A percentile compares a stretch with the other conserved stretches of the same genome.
Conservation (phyloP, 768 basidiomycete genomes). For the Russula emetica region DNA sequence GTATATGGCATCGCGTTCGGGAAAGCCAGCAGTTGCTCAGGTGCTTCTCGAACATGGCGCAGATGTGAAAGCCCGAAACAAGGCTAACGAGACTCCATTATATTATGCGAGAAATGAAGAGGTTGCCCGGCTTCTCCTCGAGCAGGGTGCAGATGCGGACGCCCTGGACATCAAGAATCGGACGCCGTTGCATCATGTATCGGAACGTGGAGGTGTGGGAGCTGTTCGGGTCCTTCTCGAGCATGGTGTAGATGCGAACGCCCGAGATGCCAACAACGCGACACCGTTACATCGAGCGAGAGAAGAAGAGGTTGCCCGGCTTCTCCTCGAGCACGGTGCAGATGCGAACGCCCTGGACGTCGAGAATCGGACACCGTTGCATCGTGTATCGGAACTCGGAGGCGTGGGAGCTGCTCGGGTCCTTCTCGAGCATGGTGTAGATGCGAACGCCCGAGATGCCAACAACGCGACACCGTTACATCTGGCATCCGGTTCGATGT, state of each 20-base stretch:
- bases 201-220: background rate
- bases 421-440: background rate
- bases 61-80: background rate
- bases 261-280: rapidly evolving
- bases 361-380: no score
- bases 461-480: background rate
- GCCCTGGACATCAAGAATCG: background rate
- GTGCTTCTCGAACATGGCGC: background rate
- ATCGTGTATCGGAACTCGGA: no score
- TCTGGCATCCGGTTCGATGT: background rate
- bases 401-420: no score
- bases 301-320: background rate
- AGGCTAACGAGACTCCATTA: background rate
- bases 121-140: no score
- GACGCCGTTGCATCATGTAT: background rate
- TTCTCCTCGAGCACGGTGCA: background rate
- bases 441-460: background rate
- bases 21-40: background rate
- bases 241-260: background rate
- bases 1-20: background rate
- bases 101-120: background rate
- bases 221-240: background rate
- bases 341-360: background rate
- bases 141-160: background rate
- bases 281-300: background rate